These are phyloP conservation scores for Fonsecaea multimorphosa DNA, from an alignment of 2,329 filamentous ascomycete genomes.

Conservation along the genomic window DNA sequence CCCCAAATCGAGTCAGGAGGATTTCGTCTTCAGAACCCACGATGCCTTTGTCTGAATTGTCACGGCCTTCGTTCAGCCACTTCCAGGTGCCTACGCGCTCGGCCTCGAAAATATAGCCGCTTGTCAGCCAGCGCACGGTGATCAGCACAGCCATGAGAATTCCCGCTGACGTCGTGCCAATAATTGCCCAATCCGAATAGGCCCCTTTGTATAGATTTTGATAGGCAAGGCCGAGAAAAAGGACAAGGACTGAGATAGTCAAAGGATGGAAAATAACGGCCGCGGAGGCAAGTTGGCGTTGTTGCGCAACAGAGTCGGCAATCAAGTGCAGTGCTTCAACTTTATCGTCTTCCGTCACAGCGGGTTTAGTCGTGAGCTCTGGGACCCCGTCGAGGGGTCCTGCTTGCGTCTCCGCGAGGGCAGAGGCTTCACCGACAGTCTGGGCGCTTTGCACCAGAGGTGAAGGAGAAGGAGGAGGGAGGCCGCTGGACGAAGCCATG, in stretches of 20 bases:
- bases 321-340: slow-evolving; percentile 73
- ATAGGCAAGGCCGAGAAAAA: slow-evolving; percentile 48
- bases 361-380: slow-evolving; percentile 43
- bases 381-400: slow-evolving; percentile 41
- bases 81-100: slow-evolving; percentile 64
- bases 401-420: slow-evolving; percentile 1
- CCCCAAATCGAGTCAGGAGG: slow-evolving; percentile 71
- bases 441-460: slow-evolving; percentile 23
- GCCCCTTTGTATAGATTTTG: slow-evolving; percentile 48
- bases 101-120: slow-evolving; percentile 68
- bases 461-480: slow-evolving; percentile 50
- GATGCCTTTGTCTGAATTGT: slow-evolving; percentile 43
- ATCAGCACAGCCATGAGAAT: slow-evolving; percentile 69
- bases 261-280: slow-evolving; percentile 68
- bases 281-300: slow-evolving; percentile 71
- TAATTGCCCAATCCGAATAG: slow-evolving; percentile 59
- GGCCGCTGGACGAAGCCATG: slow-evolving; percentile 48
- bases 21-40: slow-evolving; percentile 61
- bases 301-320: slow-evolving; percentile 81
- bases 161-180: slow-evolving; percentile 65
- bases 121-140: slow-evolving; percentile 64
- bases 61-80: slow-evolving; percentile 62
- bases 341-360: slow-evolving; percentile 61
- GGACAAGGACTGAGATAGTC: slow-evolving; percentile 50
- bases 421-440: slow-evolving; percentile 14